Base-by-base conservation (phyloP, 495 filamentous ascomycete species). In the Immersiella caudata region DNA sequence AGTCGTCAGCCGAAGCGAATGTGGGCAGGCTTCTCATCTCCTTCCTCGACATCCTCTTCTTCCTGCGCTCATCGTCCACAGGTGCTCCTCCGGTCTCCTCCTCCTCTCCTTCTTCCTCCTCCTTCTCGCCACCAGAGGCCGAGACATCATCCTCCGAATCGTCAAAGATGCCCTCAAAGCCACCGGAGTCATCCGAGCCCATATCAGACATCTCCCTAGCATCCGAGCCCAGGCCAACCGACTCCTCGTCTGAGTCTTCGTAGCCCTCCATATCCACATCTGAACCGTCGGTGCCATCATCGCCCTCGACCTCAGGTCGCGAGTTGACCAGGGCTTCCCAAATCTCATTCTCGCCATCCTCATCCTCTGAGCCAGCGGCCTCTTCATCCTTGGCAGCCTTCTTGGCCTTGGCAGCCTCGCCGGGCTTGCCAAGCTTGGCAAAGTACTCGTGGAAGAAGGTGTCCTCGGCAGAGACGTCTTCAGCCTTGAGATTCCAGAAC, bases 391-490 rank as follows among this genome's bases (percentile, higher is more conserved):
- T 54, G 40, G 72, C 73, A 67, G 82, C 82, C 82, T 89, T 88
- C 68, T 83, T 84, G 20, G 76, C 71, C 67, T 87, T 85, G 75
- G 90, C 88, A 29, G 69, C 66, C 60, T 77, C 74, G 29, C 79
- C 81, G 61, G 84, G 85, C 76, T 91, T 94, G 54, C 90, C 90
- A 51, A 93, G 79, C 61, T 90, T 86, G 67, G 85, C 88, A 77
- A 99, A 98, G 86, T 98, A 99, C 65, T 90, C 88, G 79, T 99
- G 95, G 86, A 99, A 99, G 87, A 99, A 99, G 52, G 91, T 93
- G 71, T 99, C 96, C 72, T 99, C 93, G 0, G 89, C 91, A 0
- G 89, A 87, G 11, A 99, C 89, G 51, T 98, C 89, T 58, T 91
- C 89, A n/a, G 86, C 82, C 76, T 90, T 92, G 85, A 91, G 90